Evolutionary conservation across 352 stramenopile genomes (phyloP), one percentile per base, ranked within the genome.

Genomic region (Pythium brachiatum): DNA sequence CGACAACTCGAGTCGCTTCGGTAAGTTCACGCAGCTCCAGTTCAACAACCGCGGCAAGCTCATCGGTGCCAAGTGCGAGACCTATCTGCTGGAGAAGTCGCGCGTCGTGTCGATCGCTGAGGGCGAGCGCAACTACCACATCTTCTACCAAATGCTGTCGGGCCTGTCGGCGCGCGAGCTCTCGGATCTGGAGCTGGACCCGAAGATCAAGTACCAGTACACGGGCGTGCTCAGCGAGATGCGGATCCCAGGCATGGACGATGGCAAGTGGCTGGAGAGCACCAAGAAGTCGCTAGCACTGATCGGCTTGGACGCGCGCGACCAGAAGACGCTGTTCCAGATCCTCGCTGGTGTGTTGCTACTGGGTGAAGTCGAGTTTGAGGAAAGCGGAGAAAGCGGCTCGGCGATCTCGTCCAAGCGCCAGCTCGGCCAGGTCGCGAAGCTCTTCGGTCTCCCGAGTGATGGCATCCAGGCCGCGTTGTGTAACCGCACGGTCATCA

Each of bases 61-160:
- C 8, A 90, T 92, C 48, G 86, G 86, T 69, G 86, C 84, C 26
- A 92, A 92, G 63, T 95, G 86, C 62, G 92, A 96, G 57, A 98
- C 97, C 7, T 99, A 98, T 57, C 70, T 99, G 55, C 71, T 99
- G 20, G 96, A 99, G 70, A 98, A 98, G 68, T 98, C 90, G 9
- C 89, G 96, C 44, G 96, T 99, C 36, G 93, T 97, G 25, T 93
- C 83, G 12, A 97, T 98, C 68, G 90, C 92, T 5, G 88, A 98
- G n/a, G 95, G 95, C 13, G 95, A 99, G 74, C 85, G 96, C 25
- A 98, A 98, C 66, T 99, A 98, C 75, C 96, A 99, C 71, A 97
- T 98, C 65, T 99, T 99, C 70, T 99, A 99, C 72, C 95, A 99
- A 74, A 81, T 95, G 54, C 71, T 95, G 16, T 66, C 79, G 23